Conservation (phyloP, 2,329 filamentous ascomycete species). For the Trichophyton simii region DNA sequence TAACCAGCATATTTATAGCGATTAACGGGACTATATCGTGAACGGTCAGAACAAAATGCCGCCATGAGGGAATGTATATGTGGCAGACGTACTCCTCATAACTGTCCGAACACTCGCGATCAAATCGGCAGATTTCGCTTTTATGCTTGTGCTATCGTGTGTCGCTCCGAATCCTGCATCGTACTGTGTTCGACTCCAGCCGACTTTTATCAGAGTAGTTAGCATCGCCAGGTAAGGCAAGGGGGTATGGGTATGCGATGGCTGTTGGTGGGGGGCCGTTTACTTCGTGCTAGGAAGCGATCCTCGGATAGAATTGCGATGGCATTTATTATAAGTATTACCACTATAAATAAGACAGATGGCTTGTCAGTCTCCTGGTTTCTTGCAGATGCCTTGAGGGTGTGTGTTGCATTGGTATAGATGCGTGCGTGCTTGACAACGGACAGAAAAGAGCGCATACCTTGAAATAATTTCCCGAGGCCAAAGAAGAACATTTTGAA, state of each 20-base stretch:
- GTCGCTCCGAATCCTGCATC: conserved; percentile 69
- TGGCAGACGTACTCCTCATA: conserved; percentile 66
- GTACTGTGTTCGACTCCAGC: conserved; percentile 52
- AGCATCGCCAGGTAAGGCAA: not conserved
- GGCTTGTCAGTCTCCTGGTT: conserved; percentile 3
- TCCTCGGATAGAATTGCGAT: conserved; percentile 91
- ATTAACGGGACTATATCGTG: conserved; percentile 60
- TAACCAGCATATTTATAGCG: conserved; percentile 68
- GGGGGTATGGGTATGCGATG: not conserved
- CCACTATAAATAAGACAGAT: conserved; percentile 39
- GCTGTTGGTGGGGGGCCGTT: conserved; percentile 10
- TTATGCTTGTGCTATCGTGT: conserved; percentile 62
- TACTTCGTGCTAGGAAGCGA: conserved; percentile 75
- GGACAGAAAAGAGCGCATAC: conserved; percentile 28
- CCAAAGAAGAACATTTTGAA: conserved; percentile 57
- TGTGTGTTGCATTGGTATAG: conserved; percentile 13
- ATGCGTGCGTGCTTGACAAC: not conserved
- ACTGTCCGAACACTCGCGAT: conserved; percentile 82
- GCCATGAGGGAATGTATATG: too few species aligned
- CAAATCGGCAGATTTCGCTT: conserved; percentile 76
- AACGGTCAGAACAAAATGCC: not conserved
- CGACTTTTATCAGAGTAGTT: conserved; percentile 44
- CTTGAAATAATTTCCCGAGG: conserved; percentile 60
- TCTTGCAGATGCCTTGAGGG: not conserved
- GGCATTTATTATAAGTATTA: conserved; percentile 81